Evolutionary conservation across 345 rosid genomes (phyloP).

Genomic region (Salix caprea): DNA sequence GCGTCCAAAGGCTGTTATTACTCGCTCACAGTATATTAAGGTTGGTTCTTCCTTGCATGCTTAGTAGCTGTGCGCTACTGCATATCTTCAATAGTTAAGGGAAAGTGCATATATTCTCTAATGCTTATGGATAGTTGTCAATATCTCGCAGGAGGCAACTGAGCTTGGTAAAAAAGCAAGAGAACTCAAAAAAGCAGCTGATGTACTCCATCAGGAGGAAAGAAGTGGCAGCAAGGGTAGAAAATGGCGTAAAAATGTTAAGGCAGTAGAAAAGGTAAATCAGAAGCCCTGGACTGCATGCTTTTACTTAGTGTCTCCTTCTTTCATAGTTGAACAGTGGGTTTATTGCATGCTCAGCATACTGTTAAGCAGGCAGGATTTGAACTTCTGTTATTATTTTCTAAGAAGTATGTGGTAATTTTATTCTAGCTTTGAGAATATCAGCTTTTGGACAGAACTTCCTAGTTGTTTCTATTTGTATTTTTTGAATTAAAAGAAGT

Average conservation of each 20-base stretch:
- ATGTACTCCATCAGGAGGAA: slow-evolving; percentile 95
- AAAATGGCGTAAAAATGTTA: slow-evolving; percentile 97
- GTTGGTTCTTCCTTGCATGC: slow-evolving; percentile 30
- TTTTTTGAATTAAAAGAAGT: not conserved
- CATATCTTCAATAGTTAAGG: not conserved
- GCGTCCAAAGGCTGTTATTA: slow-evolving; percentile 98
- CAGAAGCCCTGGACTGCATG: not conserved
- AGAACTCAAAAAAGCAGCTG: slow-evolving; percentile 94
- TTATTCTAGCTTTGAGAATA: not conserved
- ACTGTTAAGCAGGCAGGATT: not conserved
- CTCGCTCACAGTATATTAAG: slow-evolving; percentile 97
- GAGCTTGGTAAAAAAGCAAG: slow-evolving; percentile 96
- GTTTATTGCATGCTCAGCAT: not conserved
- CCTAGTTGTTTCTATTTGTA: not conserved
- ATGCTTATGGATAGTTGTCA: slow-evolving; percentile 11
- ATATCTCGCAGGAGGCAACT: slow-evolving; percentile 82
- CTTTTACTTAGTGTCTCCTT: not conserved
- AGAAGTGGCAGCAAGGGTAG: slow-evolving; percentile 87
- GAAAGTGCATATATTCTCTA: not conserved
- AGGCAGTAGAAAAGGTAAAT: slow-evolving; percentile 84
- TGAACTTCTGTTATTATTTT: not conserved
- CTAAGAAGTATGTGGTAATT: not conserved
- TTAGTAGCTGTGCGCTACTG: not conserved
- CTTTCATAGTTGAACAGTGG: not conserved
- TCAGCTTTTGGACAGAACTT: not conserved